A percentile compares a stretch with the other conserved stretches of the same genome.
Evolutionary conservation across 768 basidiomycete species (phyloP).

Genomic region (Naganishia onofrii): DNA sequence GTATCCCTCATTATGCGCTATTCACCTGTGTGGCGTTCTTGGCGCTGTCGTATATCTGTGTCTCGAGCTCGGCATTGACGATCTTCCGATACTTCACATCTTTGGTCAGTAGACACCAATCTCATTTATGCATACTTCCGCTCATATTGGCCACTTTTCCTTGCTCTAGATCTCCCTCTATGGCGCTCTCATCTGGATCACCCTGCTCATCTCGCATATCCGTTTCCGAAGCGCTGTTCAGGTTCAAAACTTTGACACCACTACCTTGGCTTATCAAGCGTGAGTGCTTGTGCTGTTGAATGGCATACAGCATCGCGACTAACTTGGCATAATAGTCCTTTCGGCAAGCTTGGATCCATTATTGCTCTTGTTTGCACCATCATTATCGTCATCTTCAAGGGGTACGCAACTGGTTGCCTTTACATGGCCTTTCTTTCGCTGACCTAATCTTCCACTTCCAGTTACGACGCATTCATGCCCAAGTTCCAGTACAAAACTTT

Average conservation of each 20-base stretch:
- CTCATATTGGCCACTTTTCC: neutral
- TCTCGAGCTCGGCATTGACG: conserved; percentile 55
- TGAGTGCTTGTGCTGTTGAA: neutral
- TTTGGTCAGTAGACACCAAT: neutral
- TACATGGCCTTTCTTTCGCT: neutral
- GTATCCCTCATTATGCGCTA: conserved; percentile 56
- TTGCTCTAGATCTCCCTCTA: conserved; percentile 12
- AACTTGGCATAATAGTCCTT: conserved; percentile 30
- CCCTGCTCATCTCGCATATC: conserved; percentile 23
- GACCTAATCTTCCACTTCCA: neutral
- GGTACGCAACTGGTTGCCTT: conserved; percentile 31
- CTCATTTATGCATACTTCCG: neutral
- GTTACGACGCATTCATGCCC: conserved; percentile 62
- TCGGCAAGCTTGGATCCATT: conserved; percentile 63
- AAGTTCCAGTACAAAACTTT: conserved; percentile 56
- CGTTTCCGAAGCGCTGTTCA: conserved; percentile 41
- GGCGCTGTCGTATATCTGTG: conserved; percentile 68
- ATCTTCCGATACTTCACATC: conserved; percentile 27
- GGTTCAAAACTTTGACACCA: conserved; percentile 56
- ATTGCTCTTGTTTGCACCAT: conserved; percentile 66
- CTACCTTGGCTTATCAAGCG: conserved; percentile 52
- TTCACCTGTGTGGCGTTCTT: conserved; percentile 41
- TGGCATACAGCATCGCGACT: neutral
- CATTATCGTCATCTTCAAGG: conserved; percentile 63
- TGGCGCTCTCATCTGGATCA: conserved; percentile 22